Conservation (phyloP, 2,329 filamentous ascomycete genomes). For the Chrysosphaeria jannelii region DNA sequence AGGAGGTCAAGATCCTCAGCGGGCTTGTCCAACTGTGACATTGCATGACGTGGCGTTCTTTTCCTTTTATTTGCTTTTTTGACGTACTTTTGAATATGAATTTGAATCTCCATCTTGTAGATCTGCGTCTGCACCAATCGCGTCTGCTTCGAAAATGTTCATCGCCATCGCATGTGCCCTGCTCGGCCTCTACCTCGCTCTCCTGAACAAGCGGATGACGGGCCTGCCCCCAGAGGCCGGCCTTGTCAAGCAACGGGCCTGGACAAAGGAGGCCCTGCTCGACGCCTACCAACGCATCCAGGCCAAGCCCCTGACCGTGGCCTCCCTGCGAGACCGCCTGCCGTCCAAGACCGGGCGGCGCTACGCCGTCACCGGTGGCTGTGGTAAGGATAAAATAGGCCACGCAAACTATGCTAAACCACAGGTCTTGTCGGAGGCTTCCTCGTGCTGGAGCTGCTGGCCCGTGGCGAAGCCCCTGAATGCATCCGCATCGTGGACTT, state of each 20-base stretch:
- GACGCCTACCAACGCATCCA: slow-evolving; percentile 9
- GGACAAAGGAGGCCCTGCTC: slow-evolving; percentile 8
- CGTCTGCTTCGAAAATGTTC: no score
- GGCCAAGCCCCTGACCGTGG: slow-evolving; percentile 6
- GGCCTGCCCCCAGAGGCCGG: slow-evolving; percentile 8
- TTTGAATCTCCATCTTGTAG: no score
- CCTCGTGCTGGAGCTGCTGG: slow-evolving; percentile 17
- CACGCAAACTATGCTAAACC: no score
- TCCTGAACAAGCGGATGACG: slow-evolving; percentile 9
- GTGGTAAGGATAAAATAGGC: slow-evolving; percentile 8
- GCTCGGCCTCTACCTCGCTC: slow-evolving; percentile 5
- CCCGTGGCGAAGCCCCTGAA: slow-evolving; percentile 14
- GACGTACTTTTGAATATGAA: no score
- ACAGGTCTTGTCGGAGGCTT: slow-evolving; percentile 13
- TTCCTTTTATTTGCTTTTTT: no score
- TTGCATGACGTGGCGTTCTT: no score
- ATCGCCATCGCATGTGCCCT: no score
- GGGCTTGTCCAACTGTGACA: slow-evolving; percentile 69
- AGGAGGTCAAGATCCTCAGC: slow-evolving; percentile 71
- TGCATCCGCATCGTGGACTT: slow-evolving; percentile 18
- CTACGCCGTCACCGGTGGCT: slow-evolving; percentile 11
- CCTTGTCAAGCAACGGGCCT: slow-evolving; percentile 7
- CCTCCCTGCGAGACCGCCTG: slow-evolving; percentile 6
- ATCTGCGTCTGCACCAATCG: no score
- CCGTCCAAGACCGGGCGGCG: slow-evolving; percentile 10